Base-by-base conservation (phyloP, 306 rosid species). In the Abrus pulchellus region DNA sequence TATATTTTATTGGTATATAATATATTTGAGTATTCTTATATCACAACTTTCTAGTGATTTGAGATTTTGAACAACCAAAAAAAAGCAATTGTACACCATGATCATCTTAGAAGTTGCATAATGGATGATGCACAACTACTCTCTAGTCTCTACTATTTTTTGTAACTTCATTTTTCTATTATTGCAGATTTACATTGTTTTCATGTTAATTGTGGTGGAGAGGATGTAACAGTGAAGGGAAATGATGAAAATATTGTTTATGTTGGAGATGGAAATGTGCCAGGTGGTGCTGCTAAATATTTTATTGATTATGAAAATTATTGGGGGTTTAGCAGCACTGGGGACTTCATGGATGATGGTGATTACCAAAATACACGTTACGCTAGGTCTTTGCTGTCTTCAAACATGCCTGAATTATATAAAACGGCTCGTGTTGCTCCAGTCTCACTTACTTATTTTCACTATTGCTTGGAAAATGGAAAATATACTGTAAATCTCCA, bases 131-230 rank as follows among this genome's bases (percentile, higher is more conserved):
- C 49, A 13, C 43, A 54, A 56, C 40, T 78, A 4, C 32, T 83
- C 20, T 20, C 20, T 20, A 20, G 20, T 20, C 20, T 20, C 43
- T 59, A 40, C 77, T 43, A 59, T 78, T 60, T 7, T 7, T 38
- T 69, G 47, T 67, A 9, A 84, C 63, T 49, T 68, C 36, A 68
- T 71, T 49, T 71, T 71, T 59, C 53, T 48, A 9, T 82, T 29
- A 8, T 85, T 78, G 64, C 90, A 94, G 99, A 90, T 90, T 90
- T 92, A 33, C 90, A 59, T 84, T 94, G 97, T 85, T 62, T 89
- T 77, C 85, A 86, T 80, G 62, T 89, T 79, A 91, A 88, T 57
- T 86, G 97, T 63, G 97, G 97, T 43, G 94, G 97, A 82, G 79
- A 82, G 33, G 72, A 74, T 79, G 60, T 82, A 75, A 85, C 68